Base-by-base conservation (phyloP, 352 stramenopile genomes). In the Elongisporangium undulatum region DNA sequence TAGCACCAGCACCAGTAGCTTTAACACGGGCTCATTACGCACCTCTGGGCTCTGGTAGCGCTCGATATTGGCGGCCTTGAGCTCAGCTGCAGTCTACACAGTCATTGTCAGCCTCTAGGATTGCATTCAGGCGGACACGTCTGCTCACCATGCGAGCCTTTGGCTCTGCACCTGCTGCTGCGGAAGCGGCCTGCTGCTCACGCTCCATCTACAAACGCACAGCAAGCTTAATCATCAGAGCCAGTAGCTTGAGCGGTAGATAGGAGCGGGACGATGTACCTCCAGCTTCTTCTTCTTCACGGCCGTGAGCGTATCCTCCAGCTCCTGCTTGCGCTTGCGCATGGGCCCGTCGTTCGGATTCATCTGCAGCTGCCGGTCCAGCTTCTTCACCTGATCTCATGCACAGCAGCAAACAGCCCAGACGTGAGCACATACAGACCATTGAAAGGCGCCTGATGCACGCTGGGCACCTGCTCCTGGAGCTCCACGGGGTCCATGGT, bases 21-120 rank as follows among this genome's bases (percentile, higher is more conserved):
- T n/a, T n/a, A n/a, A n/a, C n/a, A n/a, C n/a, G n/a, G n/a, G n/a
- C n/a, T n/a, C n/a, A n/a, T n/a, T n/a, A n/a, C n/a, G n/a, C n/a
- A 87, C 79, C 75, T 92, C 77, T 58, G 82, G 78, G 29, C 85
- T 88, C 66, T 90, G 73, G 63, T 79, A 92, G 34, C 75, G 81
- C 50, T 80, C 70, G 38, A 72, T 80, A 56, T 92, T 90, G 17
- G 64, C 71, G 16, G 75, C 66, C 2, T 68, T 73, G 38, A 90
- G 50, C 24, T 89, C 72, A 23, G 67, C 61, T n/a, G 87, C 67
- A 15, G 68, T 88, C 82, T 91, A 45, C 4, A 48, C 16, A 61
- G 45, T 23, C 24, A 16, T 34, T 34, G 24, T 41, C 8, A 41
- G 29, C 5, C 29, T 41, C 8, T 41, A n/a, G n/a, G 29, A 13